These are phyloP conservation scores for Globisporangium uncinulatum DNA, from an alignment of 352 stramenopile species.

Conservation along the genomic window DNA sequence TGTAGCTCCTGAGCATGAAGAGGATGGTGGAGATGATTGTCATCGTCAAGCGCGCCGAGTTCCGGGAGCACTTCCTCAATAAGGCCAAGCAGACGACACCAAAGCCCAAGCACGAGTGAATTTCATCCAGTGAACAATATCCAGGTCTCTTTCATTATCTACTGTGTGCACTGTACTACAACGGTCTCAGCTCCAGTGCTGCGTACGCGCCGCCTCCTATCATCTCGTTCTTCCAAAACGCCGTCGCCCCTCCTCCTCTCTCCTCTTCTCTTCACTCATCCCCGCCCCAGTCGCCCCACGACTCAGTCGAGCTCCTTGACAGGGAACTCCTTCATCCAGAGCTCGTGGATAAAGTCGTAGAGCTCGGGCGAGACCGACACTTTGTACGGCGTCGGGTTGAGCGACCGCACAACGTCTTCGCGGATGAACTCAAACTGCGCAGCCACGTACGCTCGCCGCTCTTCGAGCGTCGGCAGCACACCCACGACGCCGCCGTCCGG, in stretches of 20 bases:
- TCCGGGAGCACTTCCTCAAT: constrained; percentile 31
- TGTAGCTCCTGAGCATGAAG: constrained; percentile 72
- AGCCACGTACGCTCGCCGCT: constrained; percentile 82
- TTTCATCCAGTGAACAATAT: too few species aligned
- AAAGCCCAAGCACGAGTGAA: constrained; percentile 37
- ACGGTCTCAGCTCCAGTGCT: too few species aligned
- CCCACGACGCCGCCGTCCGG: constrained; percentile 66
- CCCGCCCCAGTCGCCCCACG: constrained; percentile 20
- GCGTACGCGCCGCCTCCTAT: too few species aligned
- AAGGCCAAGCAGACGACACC: constrained; percentile 29
- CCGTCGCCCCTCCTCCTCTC: neutral
- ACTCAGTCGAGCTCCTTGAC: constrained; percentile 65
- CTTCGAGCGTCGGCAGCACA: constrained; percentile 63
- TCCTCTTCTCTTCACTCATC: neutral
- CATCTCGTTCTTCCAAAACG: neutral
- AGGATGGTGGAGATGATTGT: constrained; percentile 77
- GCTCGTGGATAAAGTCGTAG: constrained; percentile 94
- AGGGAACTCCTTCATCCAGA: constrained; percentile 93
- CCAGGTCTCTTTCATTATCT: neutral
- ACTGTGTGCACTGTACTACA: too few species aligned
- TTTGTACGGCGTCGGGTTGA: constrained; percentile 96
- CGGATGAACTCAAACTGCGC: constrained; percentile 92
- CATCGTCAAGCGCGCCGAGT: constrained; percentile 66
- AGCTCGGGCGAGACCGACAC: constrained; percentile 85
- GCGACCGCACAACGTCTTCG: constrained; percentile 91